Evolutionary conservation across 1,139 yeast species (phyloP).

Genomic region (Saccharomyces uvarum): DNA sequence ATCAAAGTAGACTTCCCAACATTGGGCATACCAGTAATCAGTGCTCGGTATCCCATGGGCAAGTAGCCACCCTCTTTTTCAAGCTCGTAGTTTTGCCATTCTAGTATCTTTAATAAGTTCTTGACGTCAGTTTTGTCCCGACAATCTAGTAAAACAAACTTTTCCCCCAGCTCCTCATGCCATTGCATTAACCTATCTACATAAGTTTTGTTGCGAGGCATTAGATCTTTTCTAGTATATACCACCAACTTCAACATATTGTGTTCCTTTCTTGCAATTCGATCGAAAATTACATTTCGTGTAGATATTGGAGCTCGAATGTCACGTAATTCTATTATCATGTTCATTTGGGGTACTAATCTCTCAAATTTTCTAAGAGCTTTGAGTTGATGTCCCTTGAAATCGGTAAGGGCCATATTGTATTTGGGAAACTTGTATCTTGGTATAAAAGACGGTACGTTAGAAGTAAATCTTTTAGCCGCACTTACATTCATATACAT

Average conservation of each 20-base stretch:
- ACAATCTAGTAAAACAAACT: constrained; percentile 55
- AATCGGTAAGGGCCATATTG: constrained; percentile 63
- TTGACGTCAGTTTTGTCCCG: constrained; percentile 46
- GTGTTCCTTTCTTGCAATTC: constrained; percentile 51
- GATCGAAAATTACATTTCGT: constrained; percentile 71
- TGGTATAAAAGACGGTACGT: constrained; percentile 32
- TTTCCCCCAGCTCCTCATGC: constrained; percentile 45
- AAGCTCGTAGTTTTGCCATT: constrained; percentile 29
- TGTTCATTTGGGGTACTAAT: constrained; percentile 71
- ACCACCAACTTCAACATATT: constrained; percentile 22
- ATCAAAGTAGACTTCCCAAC: constrained; percentile 94
- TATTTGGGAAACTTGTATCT: constrained; percentile 54
- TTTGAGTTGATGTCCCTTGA: constrained; percentile 85
- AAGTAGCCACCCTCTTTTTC: constrained; percentile 48
- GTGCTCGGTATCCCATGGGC: constrained; percentile 69
- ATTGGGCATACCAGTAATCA: constrained; percentile 93
- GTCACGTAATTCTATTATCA: constrained; percentile 79
- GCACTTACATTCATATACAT: background rate
- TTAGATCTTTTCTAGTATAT: constrained; percentile 29
- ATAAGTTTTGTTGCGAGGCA: constrained; percentile 9
- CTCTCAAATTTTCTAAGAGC: constrained; percentile 66
- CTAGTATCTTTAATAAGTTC: constrained; percentile 44
- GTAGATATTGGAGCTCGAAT: constrained; percentile 84
- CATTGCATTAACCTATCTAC: constrained; percentile 18
- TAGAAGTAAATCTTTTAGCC: background rate